Evolutionary conservation across 2,329 filamentous ascomycete genomes (phyloP).

Genomic region (Escovopsis weberi): DNA sequence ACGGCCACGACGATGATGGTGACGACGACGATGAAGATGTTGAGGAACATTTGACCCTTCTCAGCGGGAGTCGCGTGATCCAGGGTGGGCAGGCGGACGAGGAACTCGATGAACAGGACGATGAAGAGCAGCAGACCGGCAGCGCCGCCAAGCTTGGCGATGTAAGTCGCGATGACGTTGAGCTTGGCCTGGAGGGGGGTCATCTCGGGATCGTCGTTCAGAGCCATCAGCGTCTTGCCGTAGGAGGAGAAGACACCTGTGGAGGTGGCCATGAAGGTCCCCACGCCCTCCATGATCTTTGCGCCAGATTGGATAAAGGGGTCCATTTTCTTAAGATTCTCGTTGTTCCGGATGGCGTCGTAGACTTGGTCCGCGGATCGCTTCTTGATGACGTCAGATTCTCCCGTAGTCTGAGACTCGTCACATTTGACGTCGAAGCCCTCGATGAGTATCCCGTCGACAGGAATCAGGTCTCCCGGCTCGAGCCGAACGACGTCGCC

Average conservation of each 20-base stretch:
- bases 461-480: conserved; percentile 59
- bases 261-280: conserved; percentile 59
- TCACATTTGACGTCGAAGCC: conserved; percentile 65
- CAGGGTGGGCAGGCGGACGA: conserved; percentile 47
- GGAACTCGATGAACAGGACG: conserved; percentile 73
- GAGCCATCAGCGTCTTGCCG: conserved; percentile 59
- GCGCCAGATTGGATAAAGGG: conserved; percentile 76
- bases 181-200: conserved; percentile 66
- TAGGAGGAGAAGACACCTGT: conserved; percentile 61
- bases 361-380: conserved; percentile 52
- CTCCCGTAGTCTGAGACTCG: conserved; percentile 65
- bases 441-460: conserved; percentile 58
- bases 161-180: conserved; percentile 61
- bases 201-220: conserved; percentile 60
- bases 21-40: conserved; percentile 64
- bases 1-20: conserved; percentile 71
- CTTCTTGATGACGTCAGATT: conserved; percentile 63
- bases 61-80: conserved; percentile 42
- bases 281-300: conserved; percentile 63
- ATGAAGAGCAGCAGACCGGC: conserved; percentile 71
- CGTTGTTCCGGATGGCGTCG: conserved; percentile 50
- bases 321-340: conserved; percentile 57
- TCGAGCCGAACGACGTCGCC: conserved; percentile 62
- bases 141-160: conserved; percentile 61
- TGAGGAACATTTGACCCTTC: conserved; percentile 66